Percentiles rank a stretch among this genome's conserved stretches.
These are phyloP conservation scores for Bruguiera parviflora DNA, from an alignment of 345 rosid species.

Conservation along the genomic window DNA sequence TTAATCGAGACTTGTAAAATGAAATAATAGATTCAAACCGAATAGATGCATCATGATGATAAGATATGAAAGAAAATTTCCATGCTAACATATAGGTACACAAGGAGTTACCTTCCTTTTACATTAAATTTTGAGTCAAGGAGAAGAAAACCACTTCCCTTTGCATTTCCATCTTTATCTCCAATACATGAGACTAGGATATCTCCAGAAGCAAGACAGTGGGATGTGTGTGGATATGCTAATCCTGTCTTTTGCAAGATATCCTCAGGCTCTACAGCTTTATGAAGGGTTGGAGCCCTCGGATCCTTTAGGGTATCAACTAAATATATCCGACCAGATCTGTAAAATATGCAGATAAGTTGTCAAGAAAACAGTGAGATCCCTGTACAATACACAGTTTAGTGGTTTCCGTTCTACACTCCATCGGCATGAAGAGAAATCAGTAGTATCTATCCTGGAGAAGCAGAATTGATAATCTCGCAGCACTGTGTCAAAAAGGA, in stretches of 20 bases:
- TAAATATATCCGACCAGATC: constrained; percentile 82
- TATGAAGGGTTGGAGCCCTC: constrained; percentile 71
- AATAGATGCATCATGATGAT: neutral
- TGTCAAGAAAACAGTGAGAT: neutral
- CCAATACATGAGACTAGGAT: constrained; percentile 82
- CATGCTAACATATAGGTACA: neutral
- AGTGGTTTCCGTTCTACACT: neutral
- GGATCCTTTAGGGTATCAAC: constrained; percentile 63
- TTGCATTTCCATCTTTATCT: constrained; percentile 78
- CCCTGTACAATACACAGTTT: neutral
- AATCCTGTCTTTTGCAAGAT: constrained; percentile 71
- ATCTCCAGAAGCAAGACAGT: constrained; percentile 90
- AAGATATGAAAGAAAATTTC: neutral
- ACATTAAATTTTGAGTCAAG: constrained; percentile 83
- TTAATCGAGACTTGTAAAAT: neutral
- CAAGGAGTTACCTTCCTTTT: constrained; percentile 55
- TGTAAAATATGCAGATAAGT: constrained; percentile 18
- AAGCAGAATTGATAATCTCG: too few relatives aligned
- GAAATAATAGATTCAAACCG: neutral
- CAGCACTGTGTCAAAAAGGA: too few relatives aligned
- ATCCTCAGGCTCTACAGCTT: constrained; percentile 66
- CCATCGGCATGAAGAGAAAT: too few relatives aligned
- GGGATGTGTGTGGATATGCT: constrained; percentile 88
- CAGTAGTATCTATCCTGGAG: too few relatives aligned
- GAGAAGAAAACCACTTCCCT: constrained; percentile 88